Evolutionary conservation across 2,329 filamentous ascomycete species (phyloP).

Genomic region (Aureobasidium sp.): DNA sequence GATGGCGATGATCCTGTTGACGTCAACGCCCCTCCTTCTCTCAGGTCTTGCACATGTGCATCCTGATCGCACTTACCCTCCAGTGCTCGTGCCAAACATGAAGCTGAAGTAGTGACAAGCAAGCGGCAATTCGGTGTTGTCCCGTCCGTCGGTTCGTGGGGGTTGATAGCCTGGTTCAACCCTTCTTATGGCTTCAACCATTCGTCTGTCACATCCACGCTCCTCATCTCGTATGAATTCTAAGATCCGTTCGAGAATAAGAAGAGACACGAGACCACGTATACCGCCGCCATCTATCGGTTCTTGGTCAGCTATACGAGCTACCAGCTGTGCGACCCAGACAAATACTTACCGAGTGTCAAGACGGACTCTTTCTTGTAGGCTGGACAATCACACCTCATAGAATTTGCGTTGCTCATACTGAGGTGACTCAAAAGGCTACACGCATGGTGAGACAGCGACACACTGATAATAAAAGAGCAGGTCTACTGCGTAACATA

Average conservation of each 20-base stretch:
- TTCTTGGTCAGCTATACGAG: neutral
- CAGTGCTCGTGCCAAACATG: constrained; percentile 35
- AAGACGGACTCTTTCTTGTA: neutral
- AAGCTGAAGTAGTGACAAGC: constrained; percentile 36
- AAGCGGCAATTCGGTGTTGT: constrained; percentile 17
- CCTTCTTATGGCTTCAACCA: too few species aligned
- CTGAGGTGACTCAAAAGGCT: neutral
- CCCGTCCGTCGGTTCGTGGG: neutral
- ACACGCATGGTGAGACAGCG: neutral
- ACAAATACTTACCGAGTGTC: neutral
- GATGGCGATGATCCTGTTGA: constrained; percentile 20
- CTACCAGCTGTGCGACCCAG: neutral
- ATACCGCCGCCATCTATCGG: constrained; percentile 35
- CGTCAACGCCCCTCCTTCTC: neutral
- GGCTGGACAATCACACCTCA: neutral
- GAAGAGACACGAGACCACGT: constrained; percentile 33
- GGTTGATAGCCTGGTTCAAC: neutral
- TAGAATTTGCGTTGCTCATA: neutral
- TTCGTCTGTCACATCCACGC: neutral
- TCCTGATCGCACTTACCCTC: constrained; percentile 27
- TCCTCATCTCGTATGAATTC: constrained; percentile 23
- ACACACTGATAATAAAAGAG: neutral
- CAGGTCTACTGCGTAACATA: neutral
- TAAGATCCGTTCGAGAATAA: constrained; percentile 33
- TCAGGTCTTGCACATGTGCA: neutral